A percentile compares a stretch with the other conserved stretches of the same genome.
Conservation (phyloP, 257 asterid genomes). For the Parsonsia alboflavescens region DNA sequence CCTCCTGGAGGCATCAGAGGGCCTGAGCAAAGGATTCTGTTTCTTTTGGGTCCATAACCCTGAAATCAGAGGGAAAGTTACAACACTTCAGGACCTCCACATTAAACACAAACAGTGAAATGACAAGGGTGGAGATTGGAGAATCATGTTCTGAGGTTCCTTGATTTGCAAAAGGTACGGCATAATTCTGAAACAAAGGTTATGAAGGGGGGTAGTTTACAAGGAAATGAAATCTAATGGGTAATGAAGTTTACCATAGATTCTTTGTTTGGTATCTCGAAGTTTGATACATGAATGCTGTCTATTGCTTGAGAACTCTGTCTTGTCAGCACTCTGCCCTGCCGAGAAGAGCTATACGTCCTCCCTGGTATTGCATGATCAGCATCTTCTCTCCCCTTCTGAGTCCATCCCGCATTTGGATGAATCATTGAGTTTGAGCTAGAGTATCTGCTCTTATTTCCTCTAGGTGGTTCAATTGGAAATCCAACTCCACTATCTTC, state of each 20-base stretch:
- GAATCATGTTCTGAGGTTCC: not conserved
- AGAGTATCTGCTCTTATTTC: slow-evolving; percentile 32
- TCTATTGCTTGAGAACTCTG: slow-evolving; percentile 20
- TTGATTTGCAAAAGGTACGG: not conserved
- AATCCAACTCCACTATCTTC: slow-evolving; percentile 58
- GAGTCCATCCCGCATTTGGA: slow-evolving; percentile 49
- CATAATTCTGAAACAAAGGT: not conserved
- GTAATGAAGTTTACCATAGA: slow-evolving; percentile 11
- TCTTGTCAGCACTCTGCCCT: slow-evolving; percentile 20
- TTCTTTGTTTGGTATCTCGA: slow-evolving; percentile 20
- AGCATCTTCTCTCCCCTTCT: slow-evolving; percentile 35
- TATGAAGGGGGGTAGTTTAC: no score
- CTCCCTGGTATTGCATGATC: slow-evolving; percentile 27
- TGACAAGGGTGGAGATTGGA: no score
- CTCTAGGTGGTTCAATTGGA: slow-evolving; percentile 60
- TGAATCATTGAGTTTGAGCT: slow-evolving; percentile 66
- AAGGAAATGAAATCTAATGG: not conserved
- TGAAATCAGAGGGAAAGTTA: slow-evolving; percentile 15
- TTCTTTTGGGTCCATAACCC: slow-evolving; percentile 37
- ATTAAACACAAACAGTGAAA: slow-evolving; percentile 2
- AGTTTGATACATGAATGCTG: slow-evolving; percentile 21
- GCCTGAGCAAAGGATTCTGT: slow-evolving; percentile 50
- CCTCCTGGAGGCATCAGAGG: slow-evolving; percentile 55
- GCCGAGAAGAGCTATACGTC: slow-evolving; percentile 21
- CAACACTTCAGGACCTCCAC: not conserved